These are phyloP conservation scores for Dryadomyces quercivorus DNA, from an alignment of 2,329 filamentous ascomycete species.

Conservation along the genomic window DNA sequence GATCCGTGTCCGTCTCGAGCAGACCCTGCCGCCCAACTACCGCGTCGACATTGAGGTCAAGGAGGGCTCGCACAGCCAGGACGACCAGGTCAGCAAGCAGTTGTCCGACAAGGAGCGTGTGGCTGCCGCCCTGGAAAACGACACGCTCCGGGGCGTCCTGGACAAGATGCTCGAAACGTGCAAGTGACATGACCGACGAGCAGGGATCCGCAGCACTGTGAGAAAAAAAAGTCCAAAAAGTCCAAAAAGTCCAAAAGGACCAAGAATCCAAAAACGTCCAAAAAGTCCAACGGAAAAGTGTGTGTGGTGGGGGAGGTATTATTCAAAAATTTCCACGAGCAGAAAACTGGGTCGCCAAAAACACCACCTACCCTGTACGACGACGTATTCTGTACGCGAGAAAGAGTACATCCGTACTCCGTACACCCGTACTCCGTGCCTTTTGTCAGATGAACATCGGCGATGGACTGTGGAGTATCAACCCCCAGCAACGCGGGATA, in stretches of 20 bases:
- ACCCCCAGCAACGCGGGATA: not conserved
- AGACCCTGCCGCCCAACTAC: slow-evolving; percentile 82
- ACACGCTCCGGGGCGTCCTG: slow-evolving; percentile 74
- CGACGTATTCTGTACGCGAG: too few species aligned
- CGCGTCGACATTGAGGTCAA: slow-evolving; percentile 89
- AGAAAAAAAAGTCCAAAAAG: not conserved
- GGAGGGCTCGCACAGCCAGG: slow-evolving; percentile 88
- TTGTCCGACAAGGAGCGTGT: slow-evolving; percentile 93
- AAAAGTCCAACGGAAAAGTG: not conserved
- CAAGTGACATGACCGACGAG: slow-evolving; percentile 28
- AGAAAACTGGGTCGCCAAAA: not conserved
- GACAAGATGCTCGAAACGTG: slow-evolving; percentile 91
- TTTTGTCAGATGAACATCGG: not conserved
- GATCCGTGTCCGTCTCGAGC: slow-evolving; percentile 81
- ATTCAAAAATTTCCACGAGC: not conserved
- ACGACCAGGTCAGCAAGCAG: slow-evolving; percentile 94
- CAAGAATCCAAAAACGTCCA: too few species aligned
- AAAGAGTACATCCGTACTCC: too few species aligned
- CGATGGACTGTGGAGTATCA: not conserved
- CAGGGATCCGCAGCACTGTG: not conserved
- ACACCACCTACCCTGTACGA: too few species aligned
- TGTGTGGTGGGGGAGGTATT: not conserved
- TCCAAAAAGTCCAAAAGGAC: too few species aligned
- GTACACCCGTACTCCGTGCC: too few species aligned
- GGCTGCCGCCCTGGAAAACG: slow-evolving; percentile 87